Percentiles rank a stretch among this genome's conserved stretches.
Conservation (phyloP, 2,329 filamentous ascomycete species). For the Colletotrichum sp. region DNA sequence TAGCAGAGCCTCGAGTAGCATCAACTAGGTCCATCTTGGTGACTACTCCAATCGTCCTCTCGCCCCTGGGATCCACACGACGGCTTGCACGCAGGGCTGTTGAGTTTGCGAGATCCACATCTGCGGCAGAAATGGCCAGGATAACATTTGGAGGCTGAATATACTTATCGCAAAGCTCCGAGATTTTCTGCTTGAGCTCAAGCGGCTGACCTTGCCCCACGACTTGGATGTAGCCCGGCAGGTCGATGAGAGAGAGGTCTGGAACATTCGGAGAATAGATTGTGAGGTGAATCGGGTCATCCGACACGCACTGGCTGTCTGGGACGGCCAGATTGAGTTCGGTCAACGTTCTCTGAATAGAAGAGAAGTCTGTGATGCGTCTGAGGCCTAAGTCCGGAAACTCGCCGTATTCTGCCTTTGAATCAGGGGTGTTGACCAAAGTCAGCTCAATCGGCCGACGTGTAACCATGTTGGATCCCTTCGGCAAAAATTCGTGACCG, state of each 20-base stretch:
- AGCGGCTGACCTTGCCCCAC: conserved; percentile 88
- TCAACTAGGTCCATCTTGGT: conserved; percentile 99
- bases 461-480: conserved; percentile 99
- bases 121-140: conserved; percentile 93
- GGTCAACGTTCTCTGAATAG: conserved; percentile 91
- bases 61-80: conserved; percentile 90
- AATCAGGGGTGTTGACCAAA: conserved; percentile 90
- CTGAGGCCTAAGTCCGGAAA: conserved; percentile 91
- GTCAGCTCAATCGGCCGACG: conserved; percentile 94
- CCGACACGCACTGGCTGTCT: conserved; percentile 88
- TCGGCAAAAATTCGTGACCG: conserved; percentile 95
- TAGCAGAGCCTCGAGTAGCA: conserved; percentile 74
- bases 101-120: conserved; percentile 96
- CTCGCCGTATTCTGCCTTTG: conserved; percentile 89
- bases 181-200: conserved; percentile 93
- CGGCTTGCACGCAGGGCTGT: conserved; percentile 89
- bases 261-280: conserved; percentile 97
- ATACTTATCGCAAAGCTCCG: conserved; percentile 96
- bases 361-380: conserved; percentile 88
- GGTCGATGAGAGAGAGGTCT: conserved; percentile 92
- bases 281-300: conserved; percentile 94
- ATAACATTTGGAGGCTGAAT: conserved; percentile 97
- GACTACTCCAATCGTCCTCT: conserved; percentile 97
- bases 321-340: conserved; percentile 95
- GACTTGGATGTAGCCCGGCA: conserved; percentile 97